Base-by-base conservation (phyloP, 2,329 filamentous ascomycete species). In the Sordariomycetes sp. region DNA sequence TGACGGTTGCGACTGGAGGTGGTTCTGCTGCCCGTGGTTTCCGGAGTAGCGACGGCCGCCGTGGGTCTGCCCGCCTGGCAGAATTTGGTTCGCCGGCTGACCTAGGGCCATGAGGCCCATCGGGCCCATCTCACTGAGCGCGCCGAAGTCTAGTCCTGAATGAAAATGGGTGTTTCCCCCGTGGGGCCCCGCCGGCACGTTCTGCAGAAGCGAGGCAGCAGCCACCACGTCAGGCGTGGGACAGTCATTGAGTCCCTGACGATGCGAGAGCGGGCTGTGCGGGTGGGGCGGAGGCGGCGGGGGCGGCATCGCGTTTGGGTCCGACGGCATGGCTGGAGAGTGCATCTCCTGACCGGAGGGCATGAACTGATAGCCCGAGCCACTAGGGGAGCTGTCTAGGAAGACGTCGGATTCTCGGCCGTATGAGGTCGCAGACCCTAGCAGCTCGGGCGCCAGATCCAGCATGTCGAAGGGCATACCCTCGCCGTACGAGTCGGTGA, bases 371-470 rank as follows among this genome's bases (percentile, higher is more conserved):
- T 55, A 28, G 50, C 50, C 8, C 17, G 13, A n/a, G 3, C 10
- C 42, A 20, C n/a, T 48, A 20, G 42, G 42, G 10, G 42, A 48
- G 42, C 42, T 48, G 20, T n/a, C 42, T 15, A 48, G 42, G 6
- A 8, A 48, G 17, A 48, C 64, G 32, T 64, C 62, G 15, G 73
- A 69, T 39, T 80, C 78, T 54, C 80, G 76, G 20, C 82, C 82
- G 61, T 80, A 79, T 2, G 82, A 85, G 22, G 84, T 85, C 1
- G 79, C 74, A 13, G 84, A 81, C 55, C 84, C 84, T 70, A 87
- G 79, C 61, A 87, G 82, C 54, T 76, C 76, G 1, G 84, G 84
- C 5, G 84, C 84, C 22, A 86, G 70, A 59, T 82, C 79, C 53
- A 74, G 67, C 80, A 48, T 48, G n/a, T 48, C 42, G n/a, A 73